Percentiles rank a stretch among this genome's conserved stretches.
phyloP scores from a whole-genome alignment of 768 basidiomycete genomes.

The Termitomyces sp. region DNA sequence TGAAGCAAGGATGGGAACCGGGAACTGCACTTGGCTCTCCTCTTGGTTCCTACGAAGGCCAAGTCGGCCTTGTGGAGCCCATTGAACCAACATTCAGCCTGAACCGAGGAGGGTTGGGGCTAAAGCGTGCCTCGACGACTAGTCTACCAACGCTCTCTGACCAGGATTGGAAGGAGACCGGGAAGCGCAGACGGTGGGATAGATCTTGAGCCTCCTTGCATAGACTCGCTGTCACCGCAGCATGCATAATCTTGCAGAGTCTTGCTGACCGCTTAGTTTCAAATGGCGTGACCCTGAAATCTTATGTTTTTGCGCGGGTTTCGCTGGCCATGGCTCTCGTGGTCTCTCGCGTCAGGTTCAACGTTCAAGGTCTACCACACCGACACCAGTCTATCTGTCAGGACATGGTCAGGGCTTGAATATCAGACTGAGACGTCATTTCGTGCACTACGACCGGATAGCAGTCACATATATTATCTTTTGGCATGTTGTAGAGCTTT shows the following conservation, averaged over 20 bases:
- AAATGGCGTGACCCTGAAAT: background rate
- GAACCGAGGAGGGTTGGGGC: slow-evolving; percentile 57
- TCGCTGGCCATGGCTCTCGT: too few species aligned
- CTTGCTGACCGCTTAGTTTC: background rate
- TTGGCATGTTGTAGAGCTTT: background rate
- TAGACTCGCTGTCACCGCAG: background rate
- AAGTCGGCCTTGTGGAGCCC: slow-evolving; percentile 51
- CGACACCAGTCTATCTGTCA: too few species aligned
- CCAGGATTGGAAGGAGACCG: slow-evolving; percentile 37
- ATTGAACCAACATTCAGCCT: slow-evolving; percentile 41
- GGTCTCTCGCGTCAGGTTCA: too few species aligned
- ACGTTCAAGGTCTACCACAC: background rate
- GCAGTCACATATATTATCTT: background rate
- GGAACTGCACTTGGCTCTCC: slow-evolving; percentile 51
- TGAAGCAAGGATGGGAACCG: slow-evolving; percentile 77
- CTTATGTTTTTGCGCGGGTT: background rate
- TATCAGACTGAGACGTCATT: background rate
- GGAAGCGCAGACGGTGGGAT: slow-evolving; percentile 39
- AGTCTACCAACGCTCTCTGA: slow-evolving; percentile 15
- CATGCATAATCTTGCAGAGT: background rate
- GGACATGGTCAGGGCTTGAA: background rate
- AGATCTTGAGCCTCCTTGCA: slow-evolving; percentile 2
- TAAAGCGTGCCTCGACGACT: slow-evolving; percentile 22
- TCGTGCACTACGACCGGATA: background rate
- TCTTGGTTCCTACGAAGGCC: slow-evolving; percentile 26